Base-by-base conservation (phyloP, 2,329 filamentous ascomycete species). In the Trichoderma sp. region DNA sequence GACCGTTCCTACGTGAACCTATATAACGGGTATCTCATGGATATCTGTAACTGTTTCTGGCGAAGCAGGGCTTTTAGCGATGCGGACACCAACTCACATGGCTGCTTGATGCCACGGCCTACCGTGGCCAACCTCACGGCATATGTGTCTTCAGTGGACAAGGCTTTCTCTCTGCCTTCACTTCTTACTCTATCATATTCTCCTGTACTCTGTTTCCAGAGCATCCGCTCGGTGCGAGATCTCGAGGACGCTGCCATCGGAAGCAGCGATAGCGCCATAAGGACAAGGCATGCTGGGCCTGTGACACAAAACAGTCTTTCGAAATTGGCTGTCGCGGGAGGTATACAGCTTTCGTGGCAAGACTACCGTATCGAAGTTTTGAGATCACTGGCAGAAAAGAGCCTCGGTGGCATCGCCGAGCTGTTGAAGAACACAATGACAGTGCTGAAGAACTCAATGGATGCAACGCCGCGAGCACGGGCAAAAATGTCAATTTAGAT, bases 1-100 rank as follows among this genome's bases (percentile, higher is more conserved):
- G 83, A 88, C 33, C 83, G 86, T 53, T 80, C 83, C 37, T 87
- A 91, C 68, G 87, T 93, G 52, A 87, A 88, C 72, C 81, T 86
- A 29, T 94, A 96, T 81, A 97, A 97, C 77, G 91, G 91, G 27
- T 94, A 91, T 77, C 85, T 96, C 37, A 94, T 96, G 88, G 93
- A 97, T 76, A 86, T 94, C 37, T 94, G 92, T 82, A 96, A 96
- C 76, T 88, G 92, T 62, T 78, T 96, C 58, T 96, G 93, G 93
- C 87, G 92, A 10, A 87, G 88, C 27, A 87, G 90, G 14, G 93
- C 91, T 0, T 90, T 96, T 70, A 88, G 88, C 69, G 81, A 81
- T 14, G 82, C 83, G 1, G 92, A 95, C 72, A 81, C 85, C n/a
- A 89, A 89, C 74, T 84, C 88, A 2, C 83, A 84, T 65, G 88